Evolutionary conservation across 78 protist genomes (phyloP), one percentile per base, ranked within the genome.

Genomic region (Dictyostelium purpureum): DNA sequence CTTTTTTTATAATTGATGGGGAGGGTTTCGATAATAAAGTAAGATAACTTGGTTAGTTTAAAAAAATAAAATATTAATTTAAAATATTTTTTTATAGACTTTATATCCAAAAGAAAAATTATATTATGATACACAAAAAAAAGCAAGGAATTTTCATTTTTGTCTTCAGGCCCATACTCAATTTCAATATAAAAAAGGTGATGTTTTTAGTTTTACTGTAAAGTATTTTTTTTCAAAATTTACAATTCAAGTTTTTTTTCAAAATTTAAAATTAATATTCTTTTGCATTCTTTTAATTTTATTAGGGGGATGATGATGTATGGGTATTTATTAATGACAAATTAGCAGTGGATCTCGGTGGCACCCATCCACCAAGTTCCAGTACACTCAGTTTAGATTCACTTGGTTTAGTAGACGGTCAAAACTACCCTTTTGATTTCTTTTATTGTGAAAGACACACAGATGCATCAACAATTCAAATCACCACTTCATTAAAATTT

Each of bases 271-370:
- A 43, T 9, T 43, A 2, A 63, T 21, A 47, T 37, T 28, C 38
- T 75, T 28, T 9, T 3, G 37, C 3, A 61, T 19, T 26, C 12
- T 12, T 2, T 63, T 31, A 31, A 4, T 10, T 82, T 66, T 42
- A 26, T 26, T 35, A 61, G 1, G 92, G 92, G 18, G 92, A 87
- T 31, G 92, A 87, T 54, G 92, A 87, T 57, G 67, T 57, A 11
- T 57, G 67, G 92, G 71, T 87, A 40, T 87, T 69, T 66, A 18
- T 87, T 37, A 73, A 87, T 57, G 73, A 87, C 37, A 24, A 67
- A 18, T 52, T 87, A 21, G 92, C 6, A 4, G 35, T 87, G 66
- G 92, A 87, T 61, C 16, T 87, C 33, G 92, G 92, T 19, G 80
- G 81, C n/a, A 38, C 33, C 18, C 92, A 87, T 76, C 28, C 45